Conservation (phyloP, 352 stramenopile genomes). For the Globisporangium apiculatum region DNA sequence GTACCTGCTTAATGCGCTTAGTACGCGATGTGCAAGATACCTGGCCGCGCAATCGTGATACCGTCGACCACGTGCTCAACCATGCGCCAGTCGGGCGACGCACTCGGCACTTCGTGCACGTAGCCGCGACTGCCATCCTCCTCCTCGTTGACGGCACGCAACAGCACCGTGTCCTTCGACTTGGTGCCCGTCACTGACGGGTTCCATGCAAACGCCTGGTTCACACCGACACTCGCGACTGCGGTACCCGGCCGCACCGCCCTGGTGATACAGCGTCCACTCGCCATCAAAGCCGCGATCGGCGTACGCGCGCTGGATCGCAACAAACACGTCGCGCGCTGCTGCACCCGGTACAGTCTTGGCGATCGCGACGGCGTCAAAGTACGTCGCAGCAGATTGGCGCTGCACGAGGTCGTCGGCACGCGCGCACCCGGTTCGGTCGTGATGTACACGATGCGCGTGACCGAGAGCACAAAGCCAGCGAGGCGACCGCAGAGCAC, state of each 20-base stretch:
- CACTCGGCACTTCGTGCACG: conserved; percentile 51
- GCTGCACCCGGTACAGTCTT: conserved; percentile 24
- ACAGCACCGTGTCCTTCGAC: conserved; percentile 62
- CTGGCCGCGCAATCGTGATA: conserved; percentile 31
- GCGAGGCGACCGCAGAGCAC: conserved; percentile 64
- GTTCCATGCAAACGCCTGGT: conserved; percentile 69
- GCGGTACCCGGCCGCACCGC: conserved; percentile 54
- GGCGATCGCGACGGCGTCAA: conserved; percentile 52
- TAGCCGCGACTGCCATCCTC: conserved; percentile 4
- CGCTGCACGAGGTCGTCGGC: conserved; percentile 37
- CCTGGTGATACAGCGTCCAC: conserved; percentile 65
- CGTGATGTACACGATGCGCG: conserved; percentile 61
- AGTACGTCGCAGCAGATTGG: conserved; percentile 60
- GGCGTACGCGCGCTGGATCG: conserved; percentile 51
- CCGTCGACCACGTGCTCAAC: conserved; percentile 41
- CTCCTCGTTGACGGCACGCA: conserved; percentile 11
- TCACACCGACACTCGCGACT: conserved; percentile 54
- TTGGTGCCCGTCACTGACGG: conserved; percentile 66
- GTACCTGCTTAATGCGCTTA: neutral
- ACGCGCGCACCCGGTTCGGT: conserved; percentile 19
- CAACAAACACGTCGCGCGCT: conserved; percentile 40
- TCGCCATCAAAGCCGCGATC: conserved; percentile 46
- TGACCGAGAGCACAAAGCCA: conserved; percentile 54
- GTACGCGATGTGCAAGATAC: conserved; percentile 45
- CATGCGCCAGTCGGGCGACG: conserved; percentile 30